Percentiles rank a stretch among this genome's conserved stretches.
Evolutionary conservation across 2,329 filamentous ascomycete species (phyloP).

Genomic region (Penicillium sp.): DNA sequence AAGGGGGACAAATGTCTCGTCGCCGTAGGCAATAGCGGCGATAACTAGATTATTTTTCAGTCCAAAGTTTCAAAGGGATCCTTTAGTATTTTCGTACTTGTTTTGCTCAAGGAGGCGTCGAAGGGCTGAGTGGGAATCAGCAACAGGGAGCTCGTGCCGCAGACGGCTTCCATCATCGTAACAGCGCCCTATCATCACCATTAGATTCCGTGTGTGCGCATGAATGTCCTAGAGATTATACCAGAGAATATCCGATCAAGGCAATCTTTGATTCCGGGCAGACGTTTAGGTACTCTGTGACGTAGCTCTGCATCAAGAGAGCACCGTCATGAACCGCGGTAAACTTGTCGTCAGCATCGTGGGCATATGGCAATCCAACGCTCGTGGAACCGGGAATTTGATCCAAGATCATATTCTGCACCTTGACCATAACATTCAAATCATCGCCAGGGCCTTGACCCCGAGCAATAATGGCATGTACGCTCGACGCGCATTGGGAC

Average conservation of each 20-base stretch:
- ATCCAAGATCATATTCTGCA: conserved; percentile 7
- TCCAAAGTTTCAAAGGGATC: background rate
- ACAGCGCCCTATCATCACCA: conserved; percentile 8
- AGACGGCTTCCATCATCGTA: conserved; percentile 13
- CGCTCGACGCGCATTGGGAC: conserved; percentile 6
- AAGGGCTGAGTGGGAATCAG: conserved; percentile 5
- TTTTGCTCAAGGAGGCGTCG: conserved; percentile 1
- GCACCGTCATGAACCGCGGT: conserved; percentile 9
- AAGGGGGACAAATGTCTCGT: conserved; percentile 6
- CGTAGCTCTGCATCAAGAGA: conserved; percentile 10
- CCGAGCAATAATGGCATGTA: conserved; percentile 13
- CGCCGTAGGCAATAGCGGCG: conserved; percentile 8
- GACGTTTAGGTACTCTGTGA: conserved; percentile 7
- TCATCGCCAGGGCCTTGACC: conserved; percentile 12
- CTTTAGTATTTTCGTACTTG: background rate
- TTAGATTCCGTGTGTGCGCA: background rate
- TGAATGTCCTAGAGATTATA: background rate
- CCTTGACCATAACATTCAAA: conserved; percentile 8
- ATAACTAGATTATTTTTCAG: conserved; percentile 1
- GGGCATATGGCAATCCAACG: conserved; percentile 13
- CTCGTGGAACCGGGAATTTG: conserved; percentile 17
- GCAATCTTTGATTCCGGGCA: conserved; percentile 12
- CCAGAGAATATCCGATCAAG: conserved; percentile 14
- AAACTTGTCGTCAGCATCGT: conserved; percentile 9
- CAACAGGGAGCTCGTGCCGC: conserved; percentile 10